These are phyloP conservation scores for Falciphora oryzae DNA, from an alignment of 2,329 filamentous ascomycete genomes.

Conservation along the genomic window DNA sequence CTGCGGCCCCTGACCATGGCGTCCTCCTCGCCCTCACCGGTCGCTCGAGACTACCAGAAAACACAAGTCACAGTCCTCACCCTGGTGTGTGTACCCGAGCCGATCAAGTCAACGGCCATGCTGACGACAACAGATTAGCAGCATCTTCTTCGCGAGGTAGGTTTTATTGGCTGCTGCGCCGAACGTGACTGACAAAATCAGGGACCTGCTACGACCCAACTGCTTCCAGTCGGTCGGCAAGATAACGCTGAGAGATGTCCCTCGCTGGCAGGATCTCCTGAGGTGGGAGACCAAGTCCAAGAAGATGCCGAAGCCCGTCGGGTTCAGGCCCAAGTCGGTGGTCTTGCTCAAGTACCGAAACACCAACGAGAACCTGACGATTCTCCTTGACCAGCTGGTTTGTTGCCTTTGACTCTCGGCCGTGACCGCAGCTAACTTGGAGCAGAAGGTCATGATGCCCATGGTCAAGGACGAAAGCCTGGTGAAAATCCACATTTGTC, in stretches of 20 bases:
- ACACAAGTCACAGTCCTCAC: too few species aligned
- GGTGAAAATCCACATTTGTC: slow-evolving; percentile 4
- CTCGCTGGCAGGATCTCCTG: not conserved
- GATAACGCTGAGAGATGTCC: not conserved
- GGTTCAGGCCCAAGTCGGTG: not conserved
- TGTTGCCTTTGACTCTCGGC: not conserved
- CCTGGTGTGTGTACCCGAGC: too few species aligned
- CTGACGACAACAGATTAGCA: too few species aligned
- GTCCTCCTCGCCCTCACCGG: too few species aligned
- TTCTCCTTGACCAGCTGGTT: not conserved
- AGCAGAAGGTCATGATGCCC: not conserved
- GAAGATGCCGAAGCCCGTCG: not conserved
- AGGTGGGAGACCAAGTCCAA: not conserved
- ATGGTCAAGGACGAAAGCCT: slow-evolving; percentile 3
- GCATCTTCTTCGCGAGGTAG: too few species aligned
- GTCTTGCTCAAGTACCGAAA: not conserved
- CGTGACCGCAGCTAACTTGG: not conserved
- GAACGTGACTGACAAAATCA: not conserved
- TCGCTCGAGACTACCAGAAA: too few species aligned
- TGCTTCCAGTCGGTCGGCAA: slow-evolving; percentile 3
- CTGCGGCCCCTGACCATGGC: too few species aligned
- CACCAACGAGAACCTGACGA: not conserved
- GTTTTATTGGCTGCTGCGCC: too few species aligned
- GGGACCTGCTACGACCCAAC: not conserved
- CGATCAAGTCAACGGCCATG: too few species aligned